Percentiles rank a stretch among this genome's conserved stretches.
These are phyloP conservation scores for Diplosphaera chodatii DNA, from an alignment of 139 green algal genomes.

Conservation along the genomic window DNA sequence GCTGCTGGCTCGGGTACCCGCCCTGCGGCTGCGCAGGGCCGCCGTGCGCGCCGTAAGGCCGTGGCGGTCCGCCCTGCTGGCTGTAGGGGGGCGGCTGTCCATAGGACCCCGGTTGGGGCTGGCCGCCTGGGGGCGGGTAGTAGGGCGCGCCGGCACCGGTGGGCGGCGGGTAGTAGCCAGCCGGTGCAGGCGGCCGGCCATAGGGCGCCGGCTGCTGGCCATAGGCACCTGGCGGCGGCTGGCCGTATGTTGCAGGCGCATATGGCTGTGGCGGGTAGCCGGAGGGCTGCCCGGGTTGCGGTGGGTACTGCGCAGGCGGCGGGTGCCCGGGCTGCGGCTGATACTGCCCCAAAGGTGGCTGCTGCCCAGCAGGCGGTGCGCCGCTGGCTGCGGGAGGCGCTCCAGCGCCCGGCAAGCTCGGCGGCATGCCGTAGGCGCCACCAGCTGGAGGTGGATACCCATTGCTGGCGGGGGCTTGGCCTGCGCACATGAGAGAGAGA, in stretches of 20 bases:
- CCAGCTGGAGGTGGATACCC: too few species aligned
- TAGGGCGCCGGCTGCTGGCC: background rate
- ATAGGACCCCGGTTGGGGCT: background rate
- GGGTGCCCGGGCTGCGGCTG: too few species aligned
- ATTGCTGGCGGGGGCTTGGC: too few species aligned
- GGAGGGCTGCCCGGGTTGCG: background rate
- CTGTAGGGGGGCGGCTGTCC: background rate
- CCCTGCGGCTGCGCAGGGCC: background rate
- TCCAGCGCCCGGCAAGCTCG: too few species aligned
- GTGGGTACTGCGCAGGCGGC: background rate
- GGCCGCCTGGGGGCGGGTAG: background rate
- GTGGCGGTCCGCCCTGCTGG: too few species aligned
- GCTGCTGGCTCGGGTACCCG: background rate
- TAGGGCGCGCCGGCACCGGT: background rate
- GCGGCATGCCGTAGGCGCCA: too few species aligned
- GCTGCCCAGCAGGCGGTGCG: too few species aligned
- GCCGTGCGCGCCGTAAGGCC: background rate
- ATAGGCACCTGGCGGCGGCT: background rate
- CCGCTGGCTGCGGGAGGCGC: too few species aligned
- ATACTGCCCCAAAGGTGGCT: too few species aligned
- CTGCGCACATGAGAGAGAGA: too few species aligned
- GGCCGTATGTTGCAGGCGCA: background rate
- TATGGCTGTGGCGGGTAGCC: too few species aligned
- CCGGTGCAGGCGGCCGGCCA: background rate
- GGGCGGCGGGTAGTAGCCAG: background rate